These are phyloP conservation scores for Neurospora discreta DNA, from an alignment of 495 filamentous ascomycete species.

Conservation along the genomic window DNA sequence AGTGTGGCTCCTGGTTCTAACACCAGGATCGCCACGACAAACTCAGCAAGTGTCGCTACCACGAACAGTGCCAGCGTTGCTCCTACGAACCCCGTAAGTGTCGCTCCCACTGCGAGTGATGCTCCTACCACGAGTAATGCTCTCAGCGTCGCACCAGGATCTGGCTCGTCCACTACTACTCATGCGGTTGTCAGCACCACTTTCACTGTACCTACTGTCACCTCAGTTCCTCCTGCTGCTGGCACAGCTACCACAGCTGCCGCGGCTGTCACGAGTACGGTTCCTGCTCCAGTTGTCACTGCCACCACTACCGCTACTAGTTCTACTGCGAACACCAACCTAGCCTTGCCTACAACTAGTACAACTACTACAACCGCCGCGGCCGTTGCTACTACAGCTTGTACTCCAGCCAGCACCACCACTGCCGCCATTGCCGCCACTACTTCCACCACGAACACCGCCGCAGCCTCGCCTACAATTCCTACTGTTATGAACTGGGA, in stretches of 20 bases:
- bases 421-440: not conserved
- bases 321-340: not conserved
- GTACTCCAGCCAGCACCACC: not conserved
- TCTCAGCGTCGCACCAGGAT: not conserved
- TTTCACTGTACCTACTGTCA: constrained; percentile 6
- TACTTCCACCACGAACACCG: constrained; percentile 4
- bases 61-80: not conserved
- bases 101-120: not conserved
- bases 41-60: not conserved
- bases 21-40: not conserved
- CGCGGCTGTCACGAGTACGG: no score
- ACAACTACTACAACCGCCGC: constrained; percentile 14
- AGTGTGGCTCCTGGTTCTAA: not conserved
- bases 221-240: constrained; percentile 6
- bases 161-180: not conserved
- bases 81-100: not conserved
- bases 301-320: not conserved
- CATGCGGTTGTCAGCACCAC: not conserved
- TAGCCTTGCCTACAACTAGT: not conserved
- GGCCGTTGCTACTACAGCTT: not conserved
- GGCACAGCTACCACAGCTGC: not conserved
- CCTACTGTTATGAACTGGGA: constrained; percentile 11
- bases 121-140: not conserved
- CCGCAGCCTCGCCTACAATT: constrained; percentile 15
- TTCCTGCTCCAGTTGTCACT: not conserved